These are phyloP conservation scores for Neopestalotiopsis rosae DNA, from an alignment of 2,329 filamentous ascomycete genomes.

Conservation along the genomic window DNA sequence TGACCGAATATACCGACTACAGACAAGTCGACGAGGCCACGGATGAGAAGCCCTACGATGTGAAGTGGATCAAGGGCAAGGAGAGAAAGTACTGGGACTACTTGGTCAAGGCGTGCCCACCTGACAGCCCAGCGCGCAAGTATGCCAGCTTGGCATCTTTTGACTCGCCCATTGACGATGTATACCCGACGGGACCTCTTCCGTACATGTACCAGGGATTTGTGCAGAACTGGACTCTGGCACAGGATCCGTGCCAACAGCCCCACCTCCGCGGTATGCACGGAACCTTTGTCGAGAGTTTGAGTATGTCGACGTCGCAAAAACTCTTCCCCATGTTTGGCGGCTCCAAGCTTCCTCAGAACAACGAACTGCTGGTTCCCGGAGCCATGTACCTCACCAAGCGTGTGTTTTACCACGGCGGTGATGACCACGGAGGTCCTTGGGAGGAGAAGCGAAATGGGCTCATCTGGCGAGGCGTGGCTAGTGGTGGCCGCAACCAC, in stretches of 20 bases:
- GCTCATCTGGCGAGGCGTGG: constrained; percentile 67
- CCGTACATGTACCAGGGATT: constrained; percentile 51
- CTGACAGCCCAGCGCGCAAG: constrained; percentile 53
- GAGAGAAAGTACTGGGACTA: constrained; percentile 61
- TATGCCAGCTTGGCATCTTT: constrained; percentile 28
- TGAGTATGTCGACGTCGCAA: constrained; percentile 55
- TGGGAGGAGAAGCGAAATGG: constrained; percentile 62
- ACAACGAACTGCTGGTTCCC: constrained; percentile 69
- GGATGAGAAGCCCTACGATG: constrained; percentile 41
- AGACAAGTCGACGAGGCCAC: constrained; percentile 40
- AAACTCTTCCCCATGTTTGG: constrained; percentile 66
- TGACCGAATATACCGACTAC: constrained; percentile 49
- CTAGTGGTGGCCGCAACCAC: constrained; percentile 57
- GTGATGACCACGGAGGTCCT: constrained; percentile 54
- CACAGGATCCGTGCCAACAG: constrained; percentile 64
- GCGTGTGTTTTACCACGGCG: constrained; percentile 62
- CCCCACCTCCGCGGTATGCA: constrained; percentile 57
- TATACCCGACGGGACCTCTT: constrained; percentile 10
- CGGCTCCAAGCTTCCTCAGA: constrained; percentile 66
- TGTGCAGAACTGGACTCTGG: constrained; percentile 62
- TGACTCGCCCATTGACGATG: constrained; percentile 32
- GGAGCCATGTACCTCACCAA: constrained; percentile 67
- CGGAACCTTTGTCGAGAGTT: constrained; percentile 61
- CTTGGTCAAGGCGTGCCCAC: constrained; percentile 60
- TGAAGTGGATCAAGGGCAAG: constrained; percentile 52